These are phyloP conservation scores for Camellia sinensis DNA, from an alignment of 148 eudicot species.

Conservation along the genomic window DNA sequence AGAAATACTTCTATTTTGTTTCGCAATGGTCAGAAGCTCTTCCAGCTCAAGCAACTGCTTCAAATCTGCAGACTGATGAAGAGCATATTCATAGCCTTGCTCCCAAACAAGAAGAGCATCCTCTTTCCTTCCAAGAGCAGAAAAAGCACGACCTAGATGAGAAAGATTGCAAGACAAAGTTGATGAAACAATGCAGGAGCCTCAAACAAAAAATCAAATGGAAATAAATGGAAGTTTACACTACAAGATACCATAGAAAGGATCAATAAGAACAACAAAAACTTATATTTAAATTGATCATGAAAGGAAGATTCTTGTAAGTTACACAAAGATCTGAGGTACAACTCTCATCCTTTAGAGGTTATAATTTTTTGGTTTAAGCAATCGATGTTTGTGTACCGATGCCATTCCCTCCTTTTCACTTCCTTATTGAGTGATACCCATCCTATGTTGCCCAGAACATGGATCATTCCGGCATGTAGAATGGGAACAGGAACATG, in stretches of 20 bases:
- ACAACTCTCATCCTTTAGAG: neutral
- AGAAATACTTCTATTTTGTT: slow-evolving; percentile 32
- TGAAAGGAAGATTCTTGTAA: neutral
- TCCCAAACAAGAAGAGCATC: slow-evolving; percentile 84
- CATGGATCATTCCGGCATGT: too few relatives aligned
- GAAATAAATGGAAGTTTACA: neutral
- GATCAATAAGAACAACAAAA: neutral
- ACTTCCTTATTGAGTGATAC: neutral
- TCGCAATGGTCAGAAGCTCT: slow-evolving; percentile 59
- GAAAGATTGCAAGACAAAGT: slow-evolving; percentile 10
- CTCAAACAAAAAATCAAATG: slow-evolving; percentile 6
- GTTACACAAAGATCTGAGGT: neutral
- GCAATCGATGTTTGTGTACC: neutral
- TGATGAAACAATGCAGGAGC: slow-evolving; percentile 8
- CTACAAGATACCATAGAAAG: neutral
- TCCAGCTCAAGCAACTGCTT: slow-evolving; percentile 86
- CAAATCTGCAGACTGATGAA: slow-evolving; percentile 72
- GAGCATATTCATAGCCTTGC: slow-evolving; percentile 81
- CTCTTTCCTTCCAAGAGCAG: slow-evolving; percentile 77
- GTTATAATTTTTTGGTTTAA: slow-evolving; percentile 1
- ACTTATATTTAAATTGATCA: neutral
- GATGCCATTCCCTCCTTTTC: neutral
- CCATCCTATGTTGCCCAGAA: neutral
- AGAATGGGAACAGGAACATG: too few relatives aligned
- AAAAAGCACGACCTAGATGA: slow-evolving; percentile 69